These are phyloP conservation scores for Fusarium sp. DNA, from an alignment of 2,329 filamentous ascomycete genomes.

Conservation along the genomic window DNA sequence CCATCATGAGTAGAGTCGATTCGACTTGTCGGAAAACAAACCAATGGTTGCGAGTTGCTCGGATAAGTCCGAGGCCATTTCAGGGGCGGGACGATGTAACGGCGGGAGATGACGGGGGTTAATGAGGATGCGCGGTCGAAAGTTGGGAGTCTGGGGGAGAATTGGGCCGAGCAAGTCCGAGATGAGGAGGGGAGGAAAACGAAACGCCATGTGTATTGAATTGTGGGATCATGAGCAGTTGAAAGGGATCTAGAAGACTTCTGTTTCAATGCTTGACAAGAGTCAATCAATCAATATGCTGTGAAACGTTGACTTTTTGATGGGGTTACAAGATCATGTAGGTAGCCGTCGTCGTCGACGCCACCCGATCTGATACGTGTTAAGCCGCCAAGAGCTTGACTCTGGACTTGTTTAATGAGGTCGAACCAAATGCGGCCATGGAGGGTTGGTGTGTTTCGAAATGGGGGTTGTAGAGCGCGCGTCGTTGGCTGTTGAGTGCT, in stretches of 20 bases:
- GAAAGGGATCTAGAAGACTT: background rate
- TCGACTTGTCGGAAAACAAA: background rate
- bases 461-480: background rate
- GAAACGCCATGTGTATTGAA: constrained; percentile 17
- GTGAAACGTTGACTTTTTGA: background rate
- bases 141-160: constrained; percentile 24
- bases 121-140: constrained; percentile 22
- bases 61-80: background rate
- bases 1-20: background rate
- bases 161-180: constrained; percentile 37
- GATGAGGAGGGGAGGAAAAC: constrained; percentile 36
- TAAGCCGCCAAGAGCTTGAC: background rate
- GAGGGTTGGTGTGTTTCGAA: constrained; percentile 6
- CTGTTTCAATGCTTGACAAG: background rate
- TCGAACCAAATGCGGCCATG: constrained; percentile 1
- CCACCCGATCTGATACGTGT: background rate
- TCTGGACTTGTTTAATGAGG: background rate
- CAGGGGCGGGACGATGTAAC: constrained; percentile 22
- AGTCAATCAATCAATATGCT: background rate
- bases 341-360: background rate
- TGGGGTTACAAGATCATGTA: background rate
- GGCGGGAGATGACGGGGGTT: constrained; percentile 22
- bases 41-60: background rate
- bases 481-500: background rate
- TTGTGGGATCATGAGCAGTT: background rate